These are phyloP conservation scores for Botrytis byssoidea DNA, from an alignment of 2,329 filamentous ascomycete species.

Conservation along the genomic window DNA sequence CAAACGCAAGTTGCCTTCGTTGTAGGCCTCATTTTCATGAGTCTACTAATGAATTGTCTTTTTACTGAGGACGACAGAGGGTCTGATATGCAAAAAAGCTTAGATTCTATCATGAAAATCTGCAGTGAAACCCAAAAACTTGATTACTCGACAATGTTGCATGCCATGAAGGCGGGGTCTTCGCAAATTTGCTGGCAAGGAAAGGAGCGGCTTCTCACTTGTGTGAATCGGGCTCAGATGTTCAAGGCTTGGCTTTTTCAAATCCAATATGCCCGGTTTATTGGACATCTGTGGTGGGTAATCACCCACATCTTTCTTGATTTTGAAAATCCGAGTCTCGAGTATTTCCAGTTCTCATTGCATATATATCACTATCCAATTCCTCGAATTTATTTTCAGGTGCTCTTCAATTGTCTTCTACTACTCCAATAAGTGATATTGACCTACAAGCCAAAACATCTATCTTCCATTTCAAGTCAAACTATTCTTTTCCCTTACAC, in stretches of 20 bases:
- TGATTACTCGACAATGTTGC: neutral
- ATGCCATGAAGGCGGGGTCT: neutral
- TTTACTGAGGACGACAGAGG: neutral
- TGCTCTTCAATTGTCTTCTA: neutral
- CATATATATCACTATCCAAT: accelerated
- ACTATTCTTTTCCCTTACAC: neutral
- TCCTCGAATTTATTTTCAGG: neutral
- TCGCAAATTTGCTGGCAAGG: neutral
- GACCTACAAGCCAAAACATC: neutral
- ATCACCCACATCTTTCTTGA: neutral
- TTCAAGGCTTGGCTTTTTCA: neutral
- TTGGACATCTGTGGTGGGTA: neutral
- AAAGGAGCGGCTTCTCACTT: neutral
- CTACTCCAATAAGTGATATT: neutral
- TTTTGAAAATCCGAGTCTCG: neutral
- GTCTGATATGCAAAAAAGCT: neutral
- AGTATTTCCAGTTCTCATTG: neutral
- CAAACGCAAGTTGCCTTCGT: neutral
- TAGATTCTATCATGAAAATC: neutral
- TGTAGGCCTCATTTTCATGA: constrained; percentile 2
- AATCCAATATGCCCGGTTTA: neutral
- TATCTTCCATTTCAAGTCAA: neutral
- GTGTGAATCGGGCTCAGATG: neutral
- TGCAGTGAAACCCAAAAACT: neutral
- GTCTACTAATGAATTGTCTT: neutral